Conservation (phyloP, 2,329 filamentous ascomycete genomes). For the Endothia cerciana region DNA sequence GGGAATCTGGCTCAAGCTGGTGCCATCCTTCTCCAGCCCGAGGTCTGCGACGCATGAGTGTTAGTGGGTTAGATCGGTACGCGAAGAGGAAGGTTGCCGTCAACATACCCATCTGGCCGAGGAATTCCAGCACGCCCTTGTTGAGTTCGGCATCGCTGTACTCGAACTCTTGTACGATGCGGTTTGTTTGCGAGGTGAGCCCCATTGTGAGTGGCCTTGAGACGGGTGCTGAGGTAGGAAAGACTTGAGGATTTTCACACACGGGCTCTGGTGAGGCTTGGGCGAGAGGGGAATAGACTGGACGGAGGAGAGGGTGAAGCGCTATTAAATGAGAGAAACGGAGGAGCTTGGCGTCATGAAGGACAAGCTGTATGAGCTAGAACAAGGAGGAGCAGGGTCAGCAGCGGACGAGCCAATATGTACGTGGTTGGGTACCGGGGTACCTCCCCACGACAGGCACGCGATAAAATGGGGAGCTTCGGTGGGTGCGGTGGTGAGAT, state of each 20-base stretch:
- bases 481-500: constrained; percentile 27
- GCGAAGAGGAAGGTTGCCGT: neutral
- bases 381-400: constrained; percentile 36
- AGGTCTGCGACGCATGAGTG: constrained; percentile 61
- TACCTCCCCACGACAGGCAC: constrained; percentile 12
- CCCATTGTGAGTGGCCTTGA: constrained; percentile 64
- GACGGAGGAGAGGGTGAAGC: constrained; percentile 38
- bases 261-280: constrained; percentile 48
- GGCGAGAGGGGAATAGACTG: constrained; percentile 49
- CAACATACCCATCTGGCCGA: constrained; percentile 74
- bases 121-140: constrained; percentile 80
- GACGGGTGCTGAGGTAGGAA: constrained; percentile 57
- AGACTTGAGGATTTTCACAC: constrained; percentile 59
- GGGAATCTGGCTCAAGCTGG: constrained; percentile 91
- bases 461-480: constrained; percentile 8
- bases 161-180: constrained; percentile 83
- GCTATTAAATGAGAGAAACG: constrained; percentile 41
- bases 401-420: constrained; percentile 32
- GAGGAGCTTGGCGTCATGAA: constrained; percentile 52
- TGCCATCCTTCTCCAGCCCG: constrained; percentile 76
- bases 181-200: constrained; percentile 72
- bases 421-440: constrained; percentile 17
- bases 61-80: constrained; percentile 11
- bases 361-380: constrained; percentile 57
- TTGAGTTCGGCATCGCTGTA: constrained; percentile 79